phyloP scores from a whole-genome alignment of 2,329 filamentous ascomycete species.

The Colletotrichum sp. region DNA sequence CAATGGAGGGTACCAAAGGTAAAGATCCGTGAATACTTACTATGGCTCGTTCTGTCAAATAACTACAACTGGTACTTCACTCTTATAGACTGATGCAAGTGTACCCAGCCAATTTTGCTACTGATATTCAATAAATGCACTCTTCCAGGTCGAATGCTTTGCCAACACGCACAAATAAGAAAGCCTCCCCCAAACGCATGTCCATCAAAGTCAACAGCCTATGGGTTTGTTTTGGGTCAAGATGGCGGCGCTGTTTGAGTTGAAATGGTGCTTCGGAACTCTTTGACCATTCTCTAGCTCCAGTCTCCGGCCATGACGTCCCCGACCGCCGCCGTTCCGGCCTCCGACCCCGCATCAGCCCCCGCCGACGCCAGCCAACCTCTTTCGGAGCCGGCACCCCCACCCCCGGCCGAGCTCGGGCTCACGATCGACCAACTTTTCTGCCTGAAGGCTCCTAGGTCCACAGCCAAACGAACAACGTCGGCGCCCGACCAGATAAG shows the following conservation, averaged over 20 bases:
- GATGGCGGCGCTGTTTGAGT: background rate
- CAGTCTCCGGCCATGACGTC: background rate
- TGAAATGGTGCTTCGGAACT: background rate
- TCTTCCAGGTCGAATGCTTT: background rate
- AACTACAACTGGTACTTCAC: fast-evolving
- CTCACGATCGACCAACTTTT: background rate
- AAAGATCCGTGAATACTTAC: background rate
- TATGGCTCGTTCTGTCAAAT: background rate
- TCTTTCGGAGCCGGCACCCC: background rate
- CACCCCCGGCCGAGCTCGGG: background rate
- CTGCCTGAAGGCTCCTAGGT: background rate
- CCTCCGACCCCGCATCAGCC: background rate
- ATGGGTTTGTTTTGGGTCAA: background rate
- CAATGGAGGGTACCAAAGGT: background rate
- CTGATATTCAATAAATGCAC: background rate
- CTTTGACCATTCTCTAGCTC: background rate
- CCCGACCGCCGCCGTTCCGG: background rate
- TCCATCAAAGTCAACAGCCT: background rate
- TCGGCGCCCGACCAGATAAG: background rate
- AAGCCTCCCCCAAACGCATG: background rate
- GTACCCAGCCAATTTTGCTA: background rate
- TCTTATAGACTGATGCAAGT: background rate
- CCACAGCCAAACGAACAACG: background rate
- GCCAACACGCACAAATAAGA: background rate
- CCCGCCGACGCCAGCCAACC: background rate